Percentiles rank a stretch among this genome's conserved stretches.
phyloP scores from a whole-genome alignment of 2,329 filamentous ascomycete species.

The Phyllosticta citribraziliensis region DNA sequence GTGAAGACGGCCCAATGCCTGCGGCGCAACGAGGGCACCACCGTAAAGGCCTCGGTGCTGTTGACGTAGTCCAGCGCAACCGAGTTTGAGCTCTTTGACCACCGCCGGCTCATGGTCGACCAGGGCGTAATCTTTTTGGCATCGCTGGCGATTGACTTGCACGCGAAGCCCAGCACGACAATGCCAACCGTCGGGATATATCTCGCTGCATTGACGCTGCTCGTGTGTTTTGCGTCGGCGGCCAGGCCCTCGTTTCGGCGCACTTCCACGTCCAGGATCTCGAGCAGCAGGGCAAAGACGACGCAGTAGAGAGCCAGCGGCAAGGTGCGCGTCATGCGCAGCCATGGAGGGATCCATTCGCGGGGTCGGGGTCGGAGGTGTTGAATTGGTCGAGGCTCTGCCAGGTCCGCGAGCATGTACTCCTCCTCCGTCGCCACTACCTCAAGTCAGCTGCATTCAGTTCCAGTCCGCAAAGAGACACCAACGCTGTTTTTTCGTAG shows the following conservation, averaged over 20 bases:
- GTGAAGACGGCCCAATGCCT: slow-evolving; percentile 3
- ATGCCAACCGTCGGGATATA: slow-evolving; percentile 4
- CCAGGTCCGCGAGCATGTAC: slow-evolving; percentile 1
- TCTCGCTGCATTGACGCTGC: neutral
- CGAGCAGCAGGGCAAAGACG: neutral
- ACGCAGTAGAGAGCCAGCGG: slow-evolving; percentile 3
- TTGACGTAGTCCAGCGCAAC: slow-evolving; percentile 6
- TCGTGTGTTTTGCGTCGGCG: neutral
- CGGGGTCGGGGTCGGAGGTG: neutral
- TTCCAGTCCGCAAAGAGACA: too few species aligned
- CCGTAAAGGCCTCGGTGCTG: neutral
- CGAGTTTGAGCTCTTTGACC: slow-evolving; percentile 6
- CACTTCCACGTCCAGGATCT: neutral
- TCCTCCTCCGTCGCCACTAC: slow-evolving; percentile 3
- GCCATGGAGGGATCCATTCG: slow-evolving; percentile 6
- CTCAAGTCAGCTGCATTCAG: too few species aligned
- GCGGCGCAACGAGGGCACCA: neutral
- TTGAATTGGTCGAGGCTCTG: neutral
- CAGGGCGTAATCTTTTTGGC: slow-evolving; percentile 2
- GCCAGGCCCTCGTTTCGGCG: neutral
- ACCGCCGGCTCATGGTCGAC: slow-evolving; percentile 1
- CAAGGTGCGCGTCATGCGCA: neutral
- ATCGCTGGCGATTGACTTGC: neutral
- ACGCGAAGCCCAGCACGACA: slow-evolving; percentile 2
- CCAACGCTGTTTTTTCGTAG: too few species aligned